These are phyloP conservation scores for Letharia columbiana DNA, from an alignment of 495 filamentous ascomycete genomes.

Conservation along the genomic window DNA sequence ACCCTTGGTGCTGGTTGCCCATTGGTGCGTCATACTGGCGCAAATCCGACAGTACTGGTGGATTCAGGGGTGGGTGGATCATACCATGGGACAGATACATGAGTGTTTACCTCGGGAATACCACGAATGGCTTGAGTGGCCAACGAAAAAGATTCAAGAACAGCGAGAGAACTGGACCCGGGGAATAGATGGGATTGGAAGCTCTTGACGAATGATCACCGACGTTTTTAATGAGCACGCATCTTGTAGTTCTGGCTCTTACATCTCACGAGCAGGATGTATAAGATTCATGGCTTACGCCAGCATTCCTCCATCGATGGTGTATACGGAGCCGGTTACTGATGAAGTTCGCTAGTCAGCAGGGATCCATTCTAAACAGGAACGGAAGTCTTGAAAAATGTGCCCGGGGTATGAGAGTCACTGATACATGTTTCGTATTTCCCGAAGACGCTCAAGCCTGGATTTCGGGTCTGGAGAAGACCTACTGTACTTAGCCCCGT, in stretches of 20 bases:
- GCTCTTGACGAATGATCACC: background rate
- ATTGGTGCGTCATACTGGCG: conserved; percentile 43
- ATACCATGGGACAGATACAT: conserved; percentile 26
- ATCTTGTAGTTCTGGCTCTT: background rate
- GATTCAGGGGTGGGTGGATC: conserved; percentile 38
- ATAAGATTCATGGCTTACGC: background rate
- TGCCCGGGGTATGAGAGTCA: background rate
- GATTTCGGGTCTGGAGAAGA: background rate
- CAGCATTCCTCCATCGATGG: background rate
- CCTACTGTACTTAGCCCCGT: background rate
- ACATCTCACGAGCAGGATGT: background rate
- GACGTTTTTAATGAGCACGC: background rate
- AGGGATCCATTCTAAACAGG: background rate
- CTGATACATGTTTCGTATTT: background rate
- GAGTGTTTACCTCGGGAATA: conserved; percentile 21
- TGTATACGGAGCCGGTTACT: background rate
- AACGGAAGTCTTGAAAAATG: background rate
- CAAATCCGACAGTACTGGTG: conserved; percentile 42
- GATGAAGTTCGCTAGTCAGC: background rate
- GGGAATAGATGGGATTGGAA: background rate
- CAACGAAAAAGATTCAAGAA: conserved; percentile 16
- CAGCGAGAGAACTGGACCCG: background rate
- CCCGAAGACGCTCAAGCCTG: background rate
- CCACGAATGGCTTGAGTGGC: conserved; percentile 31
- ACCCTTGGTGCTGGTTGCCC: conserved; percentile 44